phyloP scores from a whole-genome alignment of 345 rosid genomes.

The Rubroshorea leprosula region DNA sequence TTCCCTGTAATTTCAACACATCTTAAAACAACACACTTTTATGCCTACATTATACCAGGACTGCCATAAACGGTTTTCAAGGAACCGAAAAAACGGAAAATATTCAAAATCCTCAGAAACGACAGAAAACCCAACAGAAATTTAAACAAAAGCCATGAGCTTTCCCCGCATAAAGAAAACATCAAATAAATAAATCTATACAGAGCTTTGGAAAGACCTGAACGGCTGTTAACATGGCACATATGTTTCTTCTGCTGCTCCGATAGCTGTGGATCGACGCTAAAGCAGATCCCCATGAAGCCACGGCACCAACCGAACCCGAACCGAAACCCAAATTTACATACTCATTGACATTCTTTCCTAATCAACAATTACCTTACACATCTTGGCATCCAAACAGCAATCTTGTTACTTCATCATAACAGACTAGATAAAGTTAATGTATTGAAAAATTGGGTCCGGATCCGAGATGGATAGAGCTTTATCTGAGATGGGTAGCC shows the following conservation, averaged over 20 bases:
- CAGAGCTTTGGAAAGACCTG: not conserved
- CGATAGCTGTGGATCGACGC: conserved; percentile 22
- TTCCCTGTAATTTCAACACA: too few relatives aligned
- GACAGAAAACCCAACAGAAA: too few relatives aligned
- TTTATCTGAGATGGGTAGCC: conserved; percentile 5
- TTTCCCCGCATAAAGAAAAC: too few relatives aligned
- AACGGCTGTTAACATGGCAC: conserved; percentile 3
- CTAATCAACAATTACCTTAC: conserved; percentile 3
- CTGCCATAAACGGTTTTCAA: too few relatives aligned
- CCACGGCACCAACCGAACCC: not conserved
- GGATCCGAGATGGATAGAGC: conserved; percentile 4
- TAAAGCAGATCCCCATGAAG: conserved; percentile 41
- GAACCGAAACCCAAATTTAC: not conserved
- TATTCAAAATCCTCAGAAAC: too few relatives aligned
- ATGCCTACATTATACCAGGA: too few relatives aligned
- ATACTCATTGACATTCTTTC: not conserved
- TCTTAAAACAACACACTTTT: too few relatives aligned
- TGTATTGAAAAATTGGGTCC: not conserved
- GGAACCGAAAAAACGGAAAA: too few relatives aligned
- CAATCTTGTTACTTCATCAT: conserved; percentile 6
- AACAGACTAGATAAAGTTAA: not conserved
- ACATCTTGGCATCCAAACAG: not conserved
- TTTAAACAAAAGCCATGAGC: too few relatives aligned
- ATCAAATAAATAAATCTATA: too few relatives aligned
- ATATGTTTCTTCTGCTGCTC: conserved; percentile 9